Conservation (phyloP, 1,284 basidiomycete genomes). For the Fomes fomentarius region DNA sequence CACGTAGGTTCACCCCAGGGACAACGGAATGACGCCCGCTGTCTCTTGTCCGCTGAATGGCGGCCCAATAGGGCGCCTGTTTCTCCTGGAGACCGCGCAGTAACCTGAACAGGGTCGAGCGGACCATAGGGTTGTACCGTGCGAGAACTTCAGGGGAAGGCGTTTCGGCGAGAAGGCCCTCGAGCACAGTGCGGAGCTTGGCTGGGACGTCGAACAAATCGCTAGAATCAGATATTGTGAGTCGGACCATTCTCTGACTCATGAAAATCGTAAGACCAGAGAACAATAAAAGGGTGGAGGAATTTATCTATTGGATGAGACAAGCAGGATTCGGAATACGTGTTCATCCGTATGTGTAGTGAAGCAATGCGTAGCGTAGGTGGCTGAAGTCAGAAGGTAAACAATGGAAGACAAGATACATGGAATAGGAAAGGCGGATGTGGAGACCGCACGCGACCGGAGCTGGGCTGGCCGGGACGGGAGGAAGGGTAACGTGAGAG, state of each 20-base stretch:
- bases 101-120: slow-evolving; percentile 79
- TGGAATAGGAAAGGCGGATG: background rate
- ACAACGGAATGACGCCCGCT: slow-evolving; percentile 2
- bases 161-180: slow-evolving; percentile 85
- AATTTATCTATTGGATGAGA: background rate
- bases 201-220: slow-evolving; percentile 83
- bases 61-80: slow-evolving; percentile 66
- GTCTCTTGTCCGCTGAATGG: slow-evolving; percentile 14
- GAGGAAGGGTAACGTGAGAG: slow-evolving; percentile 2
- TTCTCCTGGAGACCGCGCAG: slow-evolving; percentile 84
- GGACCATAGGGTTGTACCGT: slow-evolving; percentile 79
- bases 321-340: background rate
- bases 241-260: background rate
- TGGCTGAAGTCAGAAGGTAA: background rate
- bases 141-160: slow-evolving; percentile 77
- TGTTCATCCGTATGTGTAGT: too few species aligned
- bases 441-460: slow-evolving; percentile 3
- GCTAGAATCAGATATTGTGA: slow-evolving; percentile 43
- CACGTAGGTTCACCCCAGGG: slow-evolving; percentile 4
- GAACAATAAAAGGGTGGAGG: background rate
- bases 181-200: slow-evolving; percentile 83
- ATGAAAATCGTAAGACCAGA: background rate
- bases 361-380: background rate
- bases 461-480: slow-evolving; percentile 16
- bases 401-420: slow-evolving; percentile 1